Conservation (phyloP, 2,329 filamentous ascomycete genomes). For the Lachnellula hyalina region DNA sequence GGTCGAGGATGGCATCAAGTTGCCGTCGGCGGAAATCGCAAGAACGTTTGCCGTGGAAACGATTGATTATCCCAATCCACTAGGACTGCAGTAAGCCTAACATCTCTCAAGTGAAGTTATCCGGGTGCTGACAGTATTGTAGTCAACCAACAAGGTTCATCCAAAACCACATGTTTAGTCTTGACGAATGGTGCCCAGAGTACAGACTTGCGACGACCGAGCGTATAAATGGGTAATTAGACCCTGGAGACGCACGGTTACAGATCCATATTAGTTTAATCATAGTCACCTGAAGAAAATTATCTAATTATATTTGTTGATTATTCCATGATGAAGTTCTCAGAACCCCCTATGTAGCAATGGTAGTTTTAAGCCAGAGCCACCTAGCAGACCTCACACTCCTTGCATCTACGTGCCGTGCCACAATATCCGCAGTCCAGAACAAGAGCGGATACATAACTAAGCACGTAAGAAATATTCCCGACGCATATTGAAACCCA, state of each 20-base stretch:
- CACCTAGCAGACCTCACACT: slow-evolving; percentile 43
- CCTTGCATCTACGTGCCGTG: slow-evolving; percentile 46
- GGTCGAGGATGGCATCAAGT: slow-evolving; percentile 13
- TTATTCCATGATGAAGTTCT: too few relatives aligned
- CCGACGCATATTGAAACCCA: slow-evolving; percentile 4
- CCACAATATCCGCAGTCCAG: slow-evolving; percentile 53
- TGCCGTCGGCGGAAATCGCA: slow-evolving; percentile 26
- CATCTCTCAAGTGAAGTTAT: too few relatives aligned
- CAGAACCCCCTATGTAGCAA: not conserved
- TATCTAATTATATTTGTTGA: not conserved
- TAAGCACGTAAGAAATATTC: slow-evolving; percentile 26
- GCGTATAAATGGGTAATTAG: not conserved
- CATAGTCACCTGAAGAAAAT: not conserved
- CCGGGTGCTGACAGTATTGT: not conserved
- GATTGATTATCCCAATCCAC: slow-evolving; percentile 23
- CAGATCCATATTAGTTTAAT: not conserved
- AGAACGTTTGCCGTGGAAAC: slow-evolving; percentile 27
- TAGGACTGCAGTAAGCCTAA: slow-evolving; percentile 26
- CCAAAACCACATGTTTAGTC: slow-evolving; percentile 7
- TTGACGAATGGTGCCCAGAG: slow-evolving; percentile 26
- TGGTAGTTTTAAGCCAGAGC: slow-evolving; percentile 23
- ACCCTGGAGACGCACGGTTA: not conserved
- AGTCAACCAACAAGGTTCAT: slow-evolving; percentile 23
- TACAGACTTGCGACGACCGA: slow-evolving; percentile 18
- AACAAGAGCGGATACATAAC: slow-evolving; percentile 35